Base-by-base conservation (phyloP, 116 monocot species). In the Dioscorea cayenensis region DNA sequence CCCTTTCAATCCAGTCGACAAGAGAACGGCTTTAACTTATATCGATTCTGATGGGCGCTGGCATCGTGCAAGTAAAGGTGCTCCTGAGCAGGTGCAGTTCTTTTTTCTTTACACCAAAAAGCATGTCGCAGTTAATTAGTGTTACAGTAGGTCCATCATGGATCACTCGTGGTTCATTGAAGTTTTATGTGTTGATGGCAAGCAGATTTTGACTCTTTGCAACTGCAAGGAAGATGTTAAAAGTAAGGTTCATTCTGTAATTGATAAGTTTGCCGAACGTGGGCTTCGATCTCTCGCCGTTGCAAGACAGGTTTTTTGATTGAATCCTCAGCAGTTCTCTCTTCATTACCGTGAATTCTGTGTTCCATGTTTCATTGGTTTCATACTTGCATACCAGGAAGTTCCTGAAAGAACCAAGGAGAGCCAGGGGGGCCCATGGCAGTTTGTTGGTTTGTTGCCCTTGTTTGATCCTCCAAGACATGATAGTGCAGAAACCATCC, bases 401-500 rank as follows among this genome's bases (percentile, higher is more conserved):
- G 90, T 90, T 49, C 90, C 90, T 28, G 90, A 86, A 65, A 90
- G 63, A 75, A 75, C 28, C 49, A 90, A 90, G 73, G 90, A 90
- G 7, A 82, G 90, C 43, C 49, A 74, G 11, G 90, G 90, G 7
- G 76, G 78, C 0, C 90, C 90, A 36, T 90, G 90, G 90, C 77
- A 86, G 70, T 86, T 90, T 73, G 90, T 90, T 19, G 90, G 84
- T 36, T 68, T 90, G 68, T 65, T 90, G 60, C 86, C 90, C 66
- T 74, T 90, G 4, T 84, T 90, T 76, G 90, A 90, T 72, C 90
- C 87, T 17, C 90, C 90, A 19, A 86, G 90, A 68, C 90, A 90
- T 63, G 90, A 90, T 73, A 90, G 90, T 76, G 87, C 90, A 12
- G 90, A 90, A 79, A 90, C 90, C 51, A 90, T 90, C 20, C 84